phyloP scores from a whole-genome alignment of 208 protist genomes.

The Phytomonas sp. region DNA sequence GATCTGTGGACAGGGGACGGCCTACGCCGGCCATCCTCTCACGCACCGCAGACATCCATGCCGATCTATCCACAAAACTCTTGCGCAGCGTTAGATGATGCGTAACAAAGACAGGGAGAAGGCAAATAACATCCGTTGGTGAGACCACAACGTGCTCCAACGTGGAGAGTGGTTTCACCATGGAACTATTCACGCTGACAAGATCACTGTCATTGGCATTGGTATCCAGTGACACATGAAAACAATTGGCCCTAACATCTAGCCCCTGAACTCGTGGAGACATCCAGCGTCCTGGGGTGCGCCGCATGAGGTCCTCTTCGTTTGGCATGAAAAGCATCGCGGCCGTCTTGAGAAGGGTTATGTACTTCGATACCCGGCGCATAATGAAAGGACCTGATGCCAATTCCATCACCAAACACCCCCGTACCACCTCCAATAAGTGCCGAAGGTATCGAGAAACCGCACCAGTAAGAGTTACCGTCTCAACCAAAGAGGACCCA shows the following conservation, averaged over 20 bases:
- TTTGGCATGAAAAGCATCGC: constrained; percentile 69
- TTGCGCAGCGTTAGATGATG: constrained; percentile 45
- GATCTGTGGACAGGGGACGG: constrained; percentile 2
- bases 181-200: neutral
- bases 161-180: neutral
- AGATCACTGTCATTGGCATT: neutral
- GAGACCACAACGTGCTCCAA: constrained; percentile 34
- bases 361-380: constrained; percentile 27
- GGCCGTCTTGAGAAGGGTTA: constrained; percentile 32
- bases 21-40: constrained; percentile 8
- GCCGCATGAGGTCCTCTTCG: constrained; percentile 15
- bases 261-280: neutral
- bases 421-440: constrained; percentile 56
- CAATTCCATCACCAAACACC: constrained; percentile 26
- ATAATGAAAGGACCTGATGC: constrained; percentile 27
- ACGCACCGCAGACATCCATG: constrained; percentile 5
- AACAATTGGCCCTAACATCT: neutral
- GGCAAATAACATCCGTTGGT: constrained; percentile 53
- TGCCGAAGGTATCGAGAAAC: constrained; percentile 76
- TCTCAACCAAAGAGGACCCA: constrained; percentile 41
- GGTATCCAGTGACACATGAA: neutral
- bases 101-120: constrained; percentile 47
- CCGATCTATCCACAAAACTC: neutral
- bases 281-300: neutral
- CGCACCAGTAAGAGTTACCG: constrained; percentile 44